phyloP scores from a whole-genome alignment of 139 green algal genomes.

The Edaphochlamys debaryana region DNA sequence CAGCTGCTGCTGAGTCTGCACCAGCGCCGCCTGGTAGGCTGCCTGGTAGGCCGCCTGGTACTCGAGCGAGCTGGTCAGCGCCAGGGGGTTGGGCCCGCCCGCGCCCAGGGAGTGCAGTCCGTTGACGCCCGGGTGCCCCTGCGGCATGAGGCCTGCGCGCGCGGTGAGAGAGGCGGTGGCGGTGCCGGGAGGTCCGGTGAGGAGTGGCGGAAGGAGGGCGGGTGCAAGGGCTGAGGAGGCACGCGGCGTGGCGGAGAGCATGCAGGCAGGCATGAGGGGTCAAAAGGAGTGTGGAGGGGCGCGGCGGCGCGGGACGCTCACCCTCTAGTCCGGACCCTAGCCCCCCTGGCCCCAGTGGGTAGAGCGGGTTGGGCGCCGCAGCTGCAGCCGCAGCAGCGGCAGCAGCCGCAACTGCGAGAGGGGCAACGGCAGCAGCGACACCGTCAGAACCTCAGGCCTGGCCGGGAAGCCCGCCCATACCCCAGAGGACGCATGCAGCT shows the following conservation, averaged over 20 bases:
- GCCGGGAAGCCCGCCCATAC: no score
- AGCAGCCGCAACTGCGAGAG: conserved; percentile 6
- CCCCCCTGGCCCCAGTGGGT: no score
- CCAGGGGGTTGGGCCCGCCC: conserved; percentile 1
- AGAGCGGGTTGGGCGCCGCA: conserved; percentile 24
- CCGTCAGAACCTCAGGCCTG: no score
- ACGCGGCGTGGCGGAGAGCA: no score
- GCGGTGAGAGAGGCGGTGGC: background rate
- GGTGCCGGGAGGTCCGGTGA: no score
- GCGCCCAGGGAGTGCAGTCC: conserved; percentile 25
- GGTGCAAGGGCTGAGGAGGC: background rate
- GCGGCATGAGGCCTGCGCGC: conserved; percentile 15
- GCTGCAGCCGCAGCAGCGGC: conserved; percentile 42
- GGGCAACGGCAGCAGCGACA: background rate
- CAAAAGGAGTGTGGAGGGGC: no score
- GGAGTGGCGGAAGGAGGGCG: no score
- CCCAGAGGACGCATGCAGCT: no score
- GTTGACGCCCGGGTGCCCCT: background rate
- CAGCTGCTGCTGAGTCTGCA: conserved; percentile 79
- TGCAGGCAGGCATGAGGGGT: no score
- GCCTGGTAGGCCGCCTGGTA: conserved; percentile 91
- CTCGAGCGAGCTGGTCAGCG: conserved; percentile 62
- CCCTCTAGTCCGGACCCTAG: background rate
- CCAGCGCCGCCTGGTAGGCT: conserved; percentile 86
- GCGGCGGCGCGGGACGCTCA: background rate